Evolutionary conservation across 495 filamentous ascomycete species (phyloP).

Genomic region (Cladorrhinum samala): DNA sequence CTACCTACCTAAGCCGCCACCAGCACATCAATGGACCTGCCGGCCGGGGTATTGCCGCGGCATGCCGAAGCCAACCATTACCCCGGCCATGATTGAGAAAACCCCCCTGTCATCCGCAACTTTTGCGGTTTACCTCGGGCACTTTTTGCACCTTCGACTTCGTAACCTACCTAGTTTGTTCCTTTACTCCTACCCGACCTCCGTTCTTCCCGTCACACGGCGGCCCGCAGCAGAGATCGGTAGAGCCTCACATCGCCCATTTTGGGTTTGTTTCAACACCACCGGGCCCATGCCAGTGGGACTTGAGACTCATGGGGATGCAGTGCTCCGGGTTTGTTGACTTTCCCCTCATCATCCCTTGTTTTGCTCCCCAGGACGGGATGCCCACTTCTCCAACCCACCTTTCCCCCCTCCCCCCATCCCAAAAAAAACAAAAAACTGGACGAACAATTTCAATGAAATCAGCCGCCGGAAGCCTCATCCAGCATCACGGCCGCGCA

Average conservation of each 20-base stretch:
- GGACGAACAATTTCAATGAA: too few relatives aligned
- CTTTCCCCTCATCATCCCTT: neutral
- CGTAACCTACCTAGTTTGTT: neutral
- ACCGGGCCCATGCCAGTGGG: neutral
- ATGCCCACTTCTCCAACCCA: too few relatives aligned
- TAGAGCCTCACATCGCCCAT: neutral
- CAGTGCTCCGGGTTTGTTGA: neutral
- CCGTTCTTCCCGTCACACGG: neutral
- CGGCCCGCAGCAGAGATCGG: neutral
- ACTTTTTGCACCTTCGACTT: too few relatives aligned
- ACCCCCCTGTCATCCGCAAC: constrained; percentile 1
- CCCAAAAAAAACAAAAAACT: neutral
- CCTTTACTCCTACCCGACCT: neutral
- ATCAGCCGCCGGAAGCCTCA: too few relatives aligned
- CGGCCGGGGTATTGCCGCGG: constrained; percentile 8
- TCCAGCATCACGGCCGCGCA: too few relatives aligned
- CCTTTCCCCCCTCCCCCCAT: neutral
- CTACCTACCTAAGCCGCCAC: too few relatives aligned
- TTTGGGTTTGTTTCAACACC: neutral
- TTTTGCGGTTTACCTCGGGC: neutral
- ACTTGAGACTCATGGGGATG: neutral
- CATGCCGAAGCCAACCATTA: constrained; percentile 10
- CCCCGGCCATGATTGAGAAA: neutral
- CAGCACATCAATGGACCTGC: constrained; percentile 3
- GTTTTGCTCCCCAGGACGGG: too few relatives aligned